Evolutionary conservation across 805 yeast genomes (phyloP), one percentile per base, ranked within the genome.

Genomic region (Komagataella phaffii): DNA sequence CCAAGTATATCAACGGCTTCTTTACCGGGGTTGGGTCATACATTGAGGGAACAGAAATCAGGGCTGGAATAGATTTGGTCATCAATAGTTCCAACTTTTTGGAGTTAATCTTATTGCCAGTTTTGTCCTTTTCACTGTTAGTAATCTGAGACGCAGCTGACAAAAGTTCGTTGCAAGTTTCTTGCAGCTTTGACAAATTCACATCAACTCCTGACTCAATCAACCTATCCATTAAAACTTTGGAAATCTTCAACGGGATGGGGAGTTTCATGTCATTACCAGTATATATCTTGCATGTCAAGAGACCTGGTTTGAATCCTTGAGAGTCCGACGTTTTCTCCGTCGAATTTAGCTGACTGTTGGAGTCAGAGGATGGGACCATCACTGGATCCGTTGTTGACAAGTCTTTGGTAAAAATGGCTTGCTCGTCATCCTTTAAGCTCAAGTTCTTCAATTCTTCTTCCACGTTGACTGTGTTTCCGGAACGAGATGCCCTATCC

Each of bases 1-100:
- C 88, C 60, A 90, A 76, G 65, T 87, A 88, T 44, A 93, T 75
- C 54, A 95, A 74, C 17, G 93, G 79, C 57, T 80, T 80, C 55
- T 79, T 74, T 43, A 75, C 30, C 36, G 58, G 66, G 46, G 63
- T 61, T 44, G 57, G 59, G 24, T 57, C 63, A 23, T 47, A 17
- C 17, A 69, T 70, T 52, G 62, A 65, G 17, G 80, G 78, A 7
- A 74, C 71, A 7, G 72, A 66, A 18, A 72, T 69, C 45, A 73
- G 67, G 2, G 82, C 72, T 6, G 85, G 85, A 44, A 80, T 55
- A 10, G 54, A 49, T 30, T 46, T 64, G 63, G 53, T 61, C 60
- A 52, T 54, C 55, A 49, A 44, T 21, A 54, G 50, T 14, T 53
- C 57, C 3, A 55, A 49, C 44, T 57, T 57, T 18, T 59, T 51